phyloP scores from a whole-genome alignment of 305 asterid genomes.

The Rubia tinctorum region DNA sequence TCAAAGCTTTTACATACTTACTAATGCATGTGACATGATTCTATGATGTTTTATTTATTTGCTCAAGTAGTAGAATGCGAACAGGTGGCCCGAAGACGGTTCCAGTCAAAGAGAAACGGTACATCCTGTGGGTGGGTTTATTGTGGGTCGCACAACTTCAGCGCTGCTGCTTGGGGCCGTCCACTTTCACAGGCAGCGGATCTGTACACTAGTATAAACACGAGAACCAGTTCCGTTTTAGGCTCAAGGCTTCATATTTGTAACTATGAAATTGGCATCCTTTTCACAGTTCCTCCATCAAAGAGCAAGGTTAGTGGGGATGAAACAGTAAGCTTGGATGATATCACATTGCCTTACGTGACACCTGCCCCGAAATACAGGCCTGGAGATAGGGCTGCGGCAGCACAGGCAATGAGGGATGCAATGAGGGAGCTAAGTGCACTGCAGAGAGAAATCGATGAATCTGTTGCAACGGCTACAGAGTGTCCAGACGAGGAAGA shows the following conservation, averaged over 20 bases:
- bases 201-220: conserved; percentile 23
- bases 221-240: conserved; percentile 36
- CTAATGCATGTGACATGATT: background rate
- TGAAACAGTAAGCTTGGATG: conserved; percentile 47
- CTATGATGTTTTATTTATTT: background rate
- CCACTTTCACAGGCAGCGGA: conserved; percentile 41
- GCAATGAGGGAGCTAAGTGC: conserved; percentile 44
- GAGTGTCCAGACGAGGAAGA: conserved; percentile 48
- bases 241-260: conserved; percentile 75
- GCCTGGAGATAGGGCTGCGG: conserved; percentile 62
- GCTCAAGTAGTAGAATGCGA: conserved; percentile 10
- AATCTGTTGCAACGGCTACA: conserved; percentile 21
- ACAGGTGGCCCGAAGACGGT: conserved; percentile 84
- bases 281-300: conserved; percentile 68
- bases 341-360: conserved; percentile 66
- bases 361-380: conserved; percentile 81
- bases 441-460: conserved; percentile 33
- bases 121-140: conserved; percentile 88
- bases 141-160: conserved; percentile 85
- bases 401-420: conserved; percentile 71
- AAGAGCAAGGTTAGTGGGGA: conserved; percentile 22
- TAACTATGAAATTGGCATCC: conserved; percentile 84
- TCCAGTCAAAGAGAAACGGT: conserved; percentile 39
- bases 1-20: background rate
- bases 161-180: conserved; percentile 99